Evolutionary conservation across 805 yeast species (phyloP).

Genomic region (Clavispora fructus): DNA sequence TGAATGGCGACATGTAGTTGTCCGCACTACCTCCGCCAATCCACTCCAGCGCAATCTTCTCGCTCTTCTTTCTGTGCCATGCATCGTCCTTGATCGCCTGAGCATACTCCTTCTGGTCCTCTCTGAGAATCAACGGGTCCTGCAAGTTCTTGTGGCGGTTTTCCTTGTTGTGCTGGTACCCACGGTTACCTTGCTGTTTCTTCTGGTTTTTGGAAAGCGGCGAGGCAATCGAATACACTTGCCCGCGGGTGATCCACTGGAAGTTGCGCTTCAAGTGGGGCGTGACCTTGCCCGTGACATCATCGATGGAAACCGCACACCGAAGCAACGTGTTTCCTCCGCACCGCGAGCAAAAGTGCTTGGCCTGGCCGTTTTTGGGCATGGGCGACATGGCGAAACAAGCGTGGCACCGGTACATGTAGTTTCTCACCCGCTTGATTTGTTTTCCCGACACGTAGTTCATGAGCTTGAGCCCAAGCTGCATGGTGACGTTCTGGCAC

Average conservation of each 20-base stretch:
- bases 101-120: conserved; percentile 91
- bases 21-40: conserved; percentile 93
- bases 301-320: conserved; percentile 83
- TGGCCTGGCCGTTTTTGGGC: conserved; percentile 68
- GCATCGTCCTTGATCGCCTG: conserved; percentile 82
- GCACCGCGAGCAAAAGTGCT: conserved; percentile 91
- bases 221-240: conserved; percentile 73
- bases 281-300: conserved; percentile 71
- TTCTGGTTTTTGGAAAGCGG: conserved; percentile 77
- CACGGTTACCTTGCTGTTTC: conserved; percentile 72
- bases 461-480: conserved; percentile 82
- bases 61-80: conserved; percentile 83
- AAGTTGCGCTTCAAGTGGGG: conserved; percentile 89
- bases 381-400: conserved; percentile 82
- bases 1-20: conserved; percentile 83
- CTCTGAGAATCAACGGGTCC: conserved; percentile 61
- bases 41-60: conserved; percentile 80
- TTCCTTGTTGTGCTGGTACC: conserved; percentile 67
- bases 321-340: conserved; percentile 89
- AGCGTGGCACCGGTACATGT: conserved; percentile 96
- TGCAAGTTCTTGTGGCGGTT: conserved; percentile 46
- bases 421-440: conserved; percentile 79
- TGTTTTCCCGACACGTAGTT: conserved; percentile 79
- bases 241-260: conserved; percentile 91
- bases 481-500: conserved; percentile 90